phyloP scores from a whole-genome alignment of 106 monocot species.

The Ottelia alismoides region DNA sequence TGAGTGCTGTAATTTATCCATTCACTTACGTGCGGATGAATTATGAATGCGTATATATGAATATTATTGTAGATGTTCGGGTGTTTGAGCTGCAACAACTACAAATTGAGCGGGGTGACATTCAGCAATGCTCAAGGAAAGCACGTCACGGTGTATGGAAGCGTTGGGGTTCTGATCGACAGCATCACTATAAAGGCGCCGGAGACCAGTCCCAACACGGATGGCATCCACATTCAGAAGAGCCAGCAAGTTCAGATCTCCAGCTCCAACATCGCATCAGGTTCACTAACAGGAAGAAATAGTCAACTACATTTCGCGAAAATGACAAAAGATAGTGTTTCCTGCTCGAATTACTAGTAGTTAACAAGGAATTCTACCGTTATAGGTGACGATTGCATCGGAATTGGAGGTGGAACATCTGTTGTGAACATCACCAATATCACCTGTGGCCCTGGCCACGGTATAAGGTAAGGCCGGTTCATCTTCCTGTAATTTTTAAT shows the following conservation, averaged over 20 bases:
- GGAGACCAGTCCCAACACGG: constrained; percentile 2
- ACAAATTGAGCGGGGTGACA: not conserved
- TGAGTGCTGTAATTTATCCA: not conserved
- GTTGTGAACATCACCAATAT: constrained; percentile 9
- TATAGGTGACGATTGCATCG: constrained; percentile 16
- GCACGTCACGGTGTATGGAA: constrained; percentile 1
- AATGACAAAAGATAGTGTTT: too few species aligned
- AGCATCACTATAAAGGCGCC: not conserved
- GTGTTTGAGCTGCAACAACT: constrained; percentile 2
- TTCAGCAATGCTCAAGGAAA: constrained; percentile 6
- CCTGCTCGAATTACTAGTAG: too few species aligned
- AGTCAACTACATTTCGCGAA: too few species aligned
- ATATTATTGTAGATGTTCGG: too few species aligned
- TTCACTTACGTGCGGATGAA: not conserved
- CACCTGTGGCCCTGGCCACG: constrained; percentile 14
- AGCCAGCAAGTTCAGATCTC: not conserved
- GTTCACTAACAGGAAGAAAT: too few species aligned
- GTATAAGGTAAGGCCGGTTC: constrained; percentile 6
- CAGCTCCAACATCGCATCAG: not conserved
- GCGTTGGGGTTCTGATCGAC: not conserved
- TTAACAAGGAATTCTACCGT: too few species aligned
- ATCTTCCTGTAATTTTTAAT: not conserved
- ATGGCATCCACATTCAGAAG: constrained; percentile 9
- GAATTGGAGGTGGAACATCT: constrained; percentile 5
- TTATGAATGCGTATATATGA: too few species aligned